Conservation (phyloP, 129 eudicot genomes). For the Silybum marianum region DNA sequence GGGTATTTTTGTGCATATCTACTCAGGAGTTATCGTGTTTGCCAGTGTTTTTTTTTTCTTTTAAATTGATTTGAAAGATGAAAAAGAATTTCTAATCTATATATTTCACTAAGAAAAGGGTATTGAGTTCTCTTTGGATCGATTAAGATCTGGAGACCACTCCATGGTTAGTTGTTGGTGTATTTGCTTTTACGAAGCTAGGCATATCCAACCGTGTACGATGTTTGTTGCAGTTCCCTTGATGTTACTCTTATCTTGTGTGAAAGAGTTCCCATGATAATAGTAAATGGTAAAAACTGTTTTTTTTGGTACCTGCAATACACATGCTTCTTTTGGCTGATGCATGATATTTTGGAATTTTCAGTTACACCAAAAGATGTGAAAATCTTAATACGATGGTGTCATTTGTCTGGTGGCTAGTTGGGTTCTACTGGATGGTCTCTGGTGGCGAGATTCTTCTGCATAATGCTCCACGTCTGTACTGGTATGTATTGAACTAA, state of each 20-base stretch:
- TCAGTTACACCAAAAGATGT: conserved; percentile 69
- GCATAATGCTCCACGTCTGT: conserved; percentile 76
- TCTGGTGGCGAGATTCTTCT: conserved; percentile 85
- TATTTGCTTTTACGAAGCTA: neutral
- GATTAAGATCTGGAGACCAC: neutral
- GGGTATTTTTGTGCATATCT: too few species aligned
- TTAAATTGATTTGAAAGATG: too few species aligned
- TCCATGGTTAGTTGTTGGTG: neutral
- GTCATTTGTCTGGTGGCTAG: conserved; percentile 95
- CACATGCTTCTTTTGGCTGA: conserved; percentile 9
- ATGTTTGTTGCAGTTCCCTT: conserved; percentile 9
- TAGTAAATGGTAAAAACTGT: neutral
- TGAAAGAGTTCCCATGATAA: neutral
- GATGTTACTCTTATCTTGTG: neutral
- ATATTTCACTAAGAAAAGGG: too few species aligned
- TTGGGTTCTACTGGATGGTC: conserved; percentile 94
- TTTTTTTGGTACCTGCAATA: neutral
- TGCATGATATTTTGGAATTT: conserved; percentile 19
- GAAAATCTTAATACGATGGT: conserved; percentile 81
- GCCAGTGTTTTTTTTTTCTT: too few species aligned
- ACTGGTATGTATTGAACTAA: conserved; percentile 59
- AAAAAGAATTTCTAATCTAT: too few species aligned
- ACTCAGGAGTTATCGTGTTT: too few species aligned
- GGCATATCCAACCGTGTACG: neutral
- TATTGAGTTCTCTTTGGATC: neutral